These are phyloP conservation scores for Tetradesmus obliquus DNA, from an alignment of 139 green algal genomes.

Conservation along the genomic window DNA sequence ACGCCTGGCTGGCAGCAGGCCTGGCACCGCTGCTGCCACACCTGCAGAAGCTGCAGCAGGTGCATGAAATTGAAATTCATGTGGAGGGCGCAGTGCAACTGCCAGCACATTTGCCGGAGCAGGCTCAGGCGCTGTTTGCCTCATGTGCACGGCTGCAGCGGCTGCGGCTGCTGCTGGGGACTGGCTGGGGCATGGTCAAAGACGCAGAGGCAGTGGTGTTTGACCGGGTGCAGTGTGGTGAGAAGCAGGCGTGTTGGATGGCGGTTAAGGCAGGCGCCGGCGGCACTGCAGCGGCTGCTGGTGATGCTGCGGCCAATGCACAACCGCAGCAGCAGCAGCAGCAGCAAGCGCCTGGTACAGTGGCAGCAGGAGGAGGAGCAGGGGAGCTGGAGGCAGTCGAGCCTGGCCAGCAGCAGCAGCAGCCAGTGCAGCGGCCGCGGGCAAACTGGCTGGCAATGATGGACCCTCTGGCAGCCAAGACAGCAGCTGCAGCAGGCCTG, in stretches of 20 bases:
- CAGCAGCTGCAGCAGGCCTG: slow-evolving; percentile 22
- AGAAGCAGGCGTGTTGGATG: slow-evolving; percentile 14
- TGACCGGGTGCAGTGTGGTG: slow-evolving; percentile 16
- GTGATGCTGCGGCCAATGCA: background rate
- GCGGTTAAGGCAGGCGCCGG: background rate
- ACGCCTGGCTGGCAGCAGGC: background rate
- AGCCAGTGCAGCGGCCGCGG: background rate
- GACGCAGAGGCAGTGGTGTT: slow-evolving; percentile 20
- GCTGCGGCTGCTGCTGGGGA: background rate
- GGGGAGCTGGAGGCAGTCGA: background rate
- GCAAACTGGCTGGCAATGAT: slow-evolving; percentile 9
- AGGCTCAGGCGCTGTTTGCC: background rate
- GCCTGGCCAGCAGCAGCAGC: slow-evolving; percentile 20
- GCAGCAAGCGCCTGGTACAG: background rate
- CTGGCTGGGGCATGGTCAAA: background rate
- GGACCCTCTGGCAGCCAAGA: slow-evolving; percentile 9
- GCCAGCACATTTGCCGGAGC: background rate
- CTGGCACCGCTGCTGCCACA: background rate
- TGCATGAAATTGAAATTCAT: slow-evolving; percentile 4
- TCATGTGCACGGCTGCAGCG: background rate
- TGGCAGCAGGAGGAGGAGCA: background rate
- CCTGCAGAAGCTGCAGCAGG: slow-evolving; percentile 27
- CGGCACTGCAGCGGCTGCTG: background rate
- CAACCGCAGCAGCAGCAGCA: background rate
- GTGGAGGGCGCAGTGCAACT: background rate